phyloP scores from a whole-genome alignment of 768 basidiomycete genomes.

The Fibroporia radiculosa region DNA sequence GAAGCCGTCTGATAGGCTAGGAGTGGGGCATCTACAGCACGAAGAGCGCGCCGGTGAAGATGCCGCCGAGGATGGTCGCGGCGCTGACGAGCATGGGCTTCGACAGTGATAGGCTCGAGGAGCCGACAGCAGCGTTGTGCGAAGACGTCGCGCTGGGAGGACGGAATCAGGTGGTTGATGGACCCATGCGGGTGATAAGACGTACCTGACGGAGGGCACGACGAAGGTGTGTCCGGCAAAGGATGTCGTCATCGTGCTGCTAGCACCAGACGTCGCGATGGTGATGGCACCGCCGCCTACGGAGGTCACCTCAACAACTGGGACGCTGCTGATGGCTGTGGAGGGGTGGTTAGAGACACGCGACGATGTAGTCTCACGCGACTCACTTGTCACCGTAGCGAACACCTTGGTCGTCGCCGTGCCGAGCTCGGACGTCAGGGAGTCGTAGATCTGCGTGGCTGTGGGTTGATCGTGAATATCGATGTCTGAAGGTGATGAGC shows the following conservation, averaged over 20 bases:
- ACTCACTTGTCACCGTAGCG: conserved; percentile 12
- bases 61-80: conserved; percentile 11
- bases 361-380: background rate
- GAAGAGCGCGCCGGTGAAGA: conserved; percentile 13
- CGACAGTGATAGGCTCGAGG: conserved; percentile 4
- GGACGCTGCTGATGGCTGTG: conserved; percentile 12
- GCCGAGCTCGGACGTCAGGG: conserved; percentile 11
- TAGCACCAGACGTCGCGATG: conserved; percentile 13
- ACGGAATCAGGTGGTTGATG: background rate
- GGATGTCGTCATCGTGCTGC: conserved; percentile 9
- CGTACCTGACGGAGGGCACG: conserved; percentile 7
- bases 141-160: background rate
- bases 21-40: conserved; percentile 10
- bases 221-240: conserved; percentile 18
- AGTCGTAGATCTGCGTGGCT: conserved; percentile 11
- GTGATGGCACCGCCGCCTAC: conserved; percentile 20
- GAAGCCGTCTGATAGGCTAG: background rate
- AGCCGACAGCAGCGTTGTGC: conserved; percentile 9
- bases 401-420: conserved; percentile 11
- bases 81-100: conserved; percentile 10
- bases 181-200: background rate
- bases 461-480: background rate
- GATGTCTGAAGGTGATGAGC: background rate
- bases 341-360: background rate
- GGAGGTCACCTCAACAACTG: conserved; percentile 17